Conservation (phyloP, 371 early-diverging fungal genomes). For the Mucor plumbeus region DNA sequence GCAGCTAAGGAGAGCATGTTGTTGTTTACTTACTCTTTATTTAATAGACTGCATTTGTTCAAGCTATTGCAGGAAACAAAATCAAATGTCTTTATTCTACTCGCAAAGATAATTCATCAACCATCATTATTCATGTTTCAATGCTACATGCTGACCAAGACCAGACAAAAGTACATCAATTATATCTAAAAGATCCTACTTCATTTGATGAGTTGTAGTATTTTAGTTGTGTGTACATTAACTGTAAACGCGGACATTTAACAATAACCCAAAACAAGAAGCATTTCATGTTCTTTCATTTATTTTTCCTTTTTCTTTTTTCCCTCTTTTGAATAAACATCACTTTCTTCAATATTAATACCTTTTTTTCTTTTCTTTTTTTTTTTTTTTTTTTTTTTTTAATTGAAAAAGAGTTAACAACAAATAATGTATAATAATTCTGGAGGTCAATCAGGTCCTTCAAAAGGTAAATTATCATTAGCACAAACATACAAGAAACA, state of each 20-base stretch:
- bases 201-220: conserved; percentile 8
- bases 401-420: neutral
- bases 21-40: neutral
- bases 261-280: conserved; percentile 14
- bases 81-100: conserved; percentile 20
- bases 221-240: neutral
- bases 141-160: conserved; percentile 26
- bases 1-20: neutral
- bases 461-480: conserved; percentile 20
- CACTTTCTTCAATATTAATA: neutral
- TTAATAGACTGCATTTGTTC: conserved; percentile 23
- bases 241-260: conserved; percentile 10
- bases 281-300: conserved; percentile 22
- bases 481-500: neutral
- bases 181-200: conserved; percentile 16
- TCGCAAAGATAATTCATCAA: neutral
- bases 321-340: neutral
- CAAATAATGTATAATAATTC: conserved; percentile 24
- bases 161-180: conserved; percentile 20
- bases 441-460: conserved; percentile 28
- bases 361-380: neutral
- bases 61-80: conserved; percentile 24
- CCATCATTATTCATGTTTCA: conserved; percentile 20
- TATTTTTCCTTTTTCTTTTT: conserved; percentile 5
- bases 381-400: neutral